These are phyloP conservation scores for Perkinsus olseni DNA, from an alignment of 169 alveolate species.

Conservation along the genomic window DNA sequence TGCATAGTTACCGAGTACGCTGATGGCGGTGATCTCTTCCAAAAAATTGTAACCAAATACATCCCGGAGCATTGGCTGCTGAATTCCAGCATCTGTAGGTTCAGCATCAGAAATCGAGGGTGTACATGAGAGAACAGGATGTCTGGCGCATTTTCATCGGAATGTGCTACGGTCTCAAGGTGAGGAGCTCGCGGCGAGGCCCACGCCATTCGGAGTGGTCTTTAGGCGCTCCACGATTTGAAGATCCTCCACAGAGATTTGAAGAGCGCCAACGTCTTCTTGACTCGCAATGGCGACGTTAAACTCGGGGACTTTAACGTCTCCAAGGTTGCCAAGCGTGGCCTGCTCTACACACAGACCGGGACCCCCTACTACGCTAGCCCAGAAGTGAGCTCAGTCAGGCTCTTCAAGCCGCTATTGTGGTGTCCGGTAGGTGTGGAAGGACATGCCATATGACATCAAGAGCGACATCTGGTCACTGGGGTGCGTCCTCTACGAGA, in stretches of 20 bases:
- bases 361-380: slow-evolving; percentile 87
- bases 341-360: slow-evolving; percentile 62
- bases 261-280: slow-evolving; percentile 76
- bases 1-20: slow-evolving; percentile 74
- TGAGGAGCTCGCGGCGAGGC: too few relatives aligned
- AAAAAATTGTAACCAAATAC: slow-evolving; percentile 43
- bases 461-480: slow-evolving; percentile 65
- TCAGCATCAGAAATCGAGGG: slow-evolving; percentile 47
- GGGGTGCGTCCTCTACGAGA: slow-evolving; percentile 72
- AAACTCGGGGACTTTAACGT: slow-evolving; percentile 67
- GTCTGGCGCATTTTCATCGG: slow-evolving; percentile 57
- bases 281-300: slow-evolving; percentile 57
- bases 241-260: slow-evolving; percentile 76
- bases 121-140: slow-evolving; percentile 49
- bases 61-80: not conserved
- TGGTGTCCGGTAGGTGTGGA: slow-evolving; percentile 53
- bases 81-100: not conserved
- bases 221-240: slow-evolving; percentile 53
- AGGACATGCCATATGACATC: slow-evolving; percentile 70
- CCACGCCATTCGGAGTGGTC: not conserved
- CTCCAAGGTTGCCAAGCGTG: slow-evolving; percentile 65
- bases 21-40: slow-evolving; percentile 71
- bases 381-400: slow-evolving; percentile 73
- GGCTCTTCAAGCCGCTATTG: slow-evolving; percentile 57
- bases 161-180: slow-evolving; percentile 35